phyloP scores from a whole-genome alignment of 345 rosid species.

The Draba incana region DNA sequence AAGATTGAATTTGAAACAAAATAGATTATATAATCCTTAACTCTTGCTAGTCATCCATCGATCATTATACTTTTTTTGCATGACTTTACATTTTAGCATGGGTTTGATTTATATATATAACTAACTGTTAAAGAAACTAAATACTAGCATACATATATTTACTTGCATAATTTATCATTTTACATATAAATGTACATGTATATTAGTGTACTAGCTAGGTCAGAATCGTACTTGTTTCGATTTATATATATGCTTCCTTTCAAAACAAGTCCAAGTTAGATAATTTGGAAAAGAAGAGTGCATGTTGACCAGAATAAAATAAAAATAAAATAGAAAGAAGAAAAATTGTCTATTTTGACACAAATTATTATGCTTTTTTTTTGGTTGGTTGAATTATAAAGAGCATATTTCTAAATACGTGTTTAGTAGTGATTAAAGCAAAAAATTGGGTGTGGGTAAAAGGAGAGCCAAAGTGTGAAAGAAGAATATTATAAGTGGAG shows the following conservation, averaged over 20 bases:
- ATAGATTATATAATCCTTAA: too few species aligned
- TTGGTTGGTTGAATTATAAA: not conserved
- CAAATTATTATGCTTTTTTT: not conserved
- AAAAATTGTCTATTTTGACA: not conserved
- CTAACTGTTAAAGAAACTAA: too few species aligned
- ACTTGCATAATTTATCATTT: too few species aligned
- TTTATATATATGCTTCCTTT: slow-evolving; percentile 1
- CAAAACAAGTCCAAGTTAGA: not conserved
- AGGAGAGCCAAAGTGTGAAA: slow-evolving; percentile 33
- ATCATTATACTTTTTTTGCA: too few species aligned
- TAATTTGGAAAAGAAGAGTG: not conserved
- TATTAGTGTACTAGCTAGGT: too few species aligned
- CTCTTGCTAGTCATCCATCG: too few species aligned
- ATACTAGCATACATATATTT: too few species aligned
- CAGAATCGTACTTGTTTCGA: slow-evolving; percentile 5
- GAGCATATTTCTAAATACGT: slow-evolving; percentile 12
- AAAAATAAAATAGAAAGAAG: not conserved
- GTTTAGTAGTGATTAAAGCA: slow-evolving; percentile 13
- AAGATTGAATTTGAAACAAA: too few species aligned
- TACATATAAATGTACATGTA: too few species aligned
- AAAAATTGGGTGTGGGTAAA: slow-evolving; percentile 31
- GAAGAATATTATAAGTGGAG: slow-evolving; percentile 35
- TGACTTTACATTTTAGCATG: too few species aligned
- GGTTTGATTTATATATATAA: too few species aligned
- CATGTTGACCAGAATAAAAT: not conserved